Evolutionary conservation across 768 basidiomycete species (phyloP), one percentile per base, ranked within the genome.

Genomic region (Lentinula raphanica): DNA sequence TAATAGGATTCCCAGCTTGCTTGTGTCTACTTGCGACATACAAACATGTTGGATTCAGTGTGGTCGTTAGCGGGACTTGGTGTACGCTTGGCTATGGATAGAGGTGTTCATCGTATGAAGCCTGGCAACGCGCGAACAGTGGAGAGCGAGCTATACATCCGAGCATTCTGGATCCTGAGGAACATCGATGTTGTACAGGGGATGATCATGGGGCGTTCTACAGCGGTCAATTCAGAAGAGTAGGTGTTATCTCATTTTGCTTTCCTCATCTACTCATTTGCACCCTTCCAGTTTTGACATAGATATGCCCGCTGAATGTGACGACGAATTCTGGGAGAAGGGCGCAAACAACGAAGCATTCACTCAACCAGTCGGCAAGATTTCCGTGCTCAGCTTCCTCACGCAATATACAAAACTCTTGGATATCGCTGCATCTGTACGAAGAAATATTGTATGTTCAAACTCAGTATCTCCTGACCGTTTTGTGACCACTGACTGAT

Each of bases 241-340:
- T 79, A 76, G 58, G 60, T 23, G 5, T 32, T 31, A 28, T 4
- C 8, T 15, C 8, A 48, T 29, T 25, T 44, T 27, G 32, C 40
- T 8, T 25, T 5, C n/a, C n/a, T 56, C 7, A 7, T 21, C 17
- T 17, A 31, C 32, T 55, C 13, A 48, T 23, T 25, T 25, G 25
- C 13, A 9, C n/a, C n/a, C n/a, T 23, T 12, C 5, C 5, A 61
- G 58, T 23, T 75, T 79, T 62, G 79, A 80, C 53, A 67, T 74
- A 9, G 79, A 80, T 50, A 72, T 74, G 28, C 82, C 83, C 0
- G 66, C 79, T 1, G 78, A 79, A 44, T 79, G 83, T 12, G 83
- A 84, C 58, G 83, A 84, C 62, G 82, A 82, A 48, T 55, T 48
- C 21, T 61, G 60, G 60, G 54, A 44, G 15, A 36, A 40, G n/a